These are phyloP conservation scores for Erysiphe pulchra DNA, from an alignment of 2,329 filamentous ascomycete species.

Conservation along the genomic window DNA sequence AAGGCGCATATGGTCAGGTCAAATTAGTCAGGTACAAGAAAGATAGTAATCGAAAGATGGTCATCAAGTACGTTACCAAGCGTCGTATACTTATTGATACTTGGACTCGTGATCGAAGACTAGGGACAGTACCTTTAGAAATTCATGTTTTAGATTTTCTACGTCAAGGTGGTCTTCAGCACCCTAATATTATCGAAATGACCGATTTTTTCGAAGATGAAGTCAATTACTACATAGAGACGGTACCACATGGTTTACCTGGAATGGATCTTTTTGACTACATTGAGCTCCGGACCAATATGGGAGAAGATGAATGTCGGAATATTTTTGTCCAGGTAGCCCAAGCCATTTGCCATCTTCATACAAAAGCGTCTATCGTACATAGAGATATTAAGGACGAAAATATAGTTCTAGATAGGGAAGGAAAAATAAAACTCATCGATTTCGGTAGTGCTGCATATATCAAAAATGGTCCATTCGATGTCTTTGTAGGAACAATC, in stretches of 20 bases:
- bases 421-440: slow-evolving; percentile 87
- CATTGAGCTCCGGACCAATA: slow-evolving; percentile 84
- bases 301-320: slow-evolving; percentile 82
- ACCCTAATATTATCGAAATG: slow-evolving; percentile 50
- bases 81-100: slow-evolving; percentile 90
- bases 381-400: slow-evolving; percentile 98
- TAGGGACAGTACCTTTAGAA: slow-evolving; percentile 86
- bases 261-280: slow-evolving; percentile 99
- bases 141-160: slow-evolving; percentile 94
- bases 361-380: slow-evolving; percentile 73
- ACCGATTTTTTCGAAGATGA: slow-evolving; percentile 54
- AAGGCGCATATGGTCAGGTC: slow-evolving; percentile 92
- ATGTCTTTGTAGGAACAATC: slow-evolving; percentile 96
- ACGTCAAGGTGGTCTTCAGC: slow-evolving; percentile 40
- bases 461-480: slow-evolving; percentile 93
- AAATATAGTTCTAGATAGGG: slow-evolving; percentile 86
- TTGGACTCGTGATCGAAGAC: slow-evolving; percentile 78
- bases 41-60: slow-evolving; percentile 51
- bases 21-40: slow-evolving; percentile 78
- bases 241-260: slow-evolving; percentile 79
- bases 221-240: slow-evolving; percentile 95
- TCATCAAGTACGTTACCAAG: slow-evolving; percentile 96
- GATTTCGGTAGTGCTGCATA: slow-evolving; percentile 97
- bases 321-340: slow-evolving; percentile 93
- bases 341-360: slow-evolving; percentile 68